Conservation (phyloP, 2,329 filamentous ascomycete species). For the Fusarium dlaminii region DNA sequence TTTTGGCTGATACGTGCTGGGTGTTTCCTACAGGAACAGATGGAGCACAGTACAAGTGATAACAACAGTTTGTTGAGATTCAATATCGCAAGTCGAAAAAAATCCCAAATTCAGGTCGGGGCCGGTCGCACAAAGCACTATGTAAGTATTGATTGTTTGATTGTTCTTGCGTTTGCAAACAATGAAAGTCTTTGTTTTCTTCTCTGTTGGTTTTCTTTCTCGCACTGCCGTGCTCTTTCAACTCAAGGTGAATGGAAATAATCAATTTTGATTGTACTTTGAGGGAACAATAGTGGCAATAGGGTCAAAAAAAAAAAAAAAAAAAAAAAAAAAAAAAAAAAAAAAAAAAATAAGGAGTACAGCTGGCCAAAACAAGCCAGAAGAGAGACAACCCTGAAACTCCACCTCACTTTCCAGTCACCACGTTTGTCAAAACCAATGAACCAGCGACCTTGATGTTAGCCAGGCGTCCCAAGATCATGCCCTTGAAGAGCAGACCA, state of each 20-base stretch:
- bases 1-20: constrained; percentile 57
- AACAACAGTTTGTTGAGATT: constrained; percentile 37
- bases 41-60: constrained; percentile 36
- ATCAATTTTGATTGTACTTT: constrained; percentile 65
- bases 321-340: constrained; percentile 42
- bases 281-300: constrained; percentile 48
- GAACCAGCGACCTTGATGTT: constrained; percentile 45
- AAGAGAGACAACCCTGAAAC: constrained; percentile 49
- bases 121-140: constrained; percentile 45
- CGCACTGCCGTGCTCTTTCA: constrained; percentile 52
- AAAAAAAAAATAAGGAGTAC: constrained; percentile 50
- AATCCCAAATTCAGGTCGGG: constrained; percentile 19
- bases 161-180: constrained; percentile 41
- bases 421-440: constrained; percentile 43
- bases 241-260: constrained; percentile 52
- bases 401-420: constrained; percentile 52
- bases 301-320: constrained; percentile 44
- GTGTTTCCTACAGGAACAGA: constrained; percentile 42
- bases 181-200: constrained; percentile 40
- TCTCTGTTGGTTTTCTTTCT: constrained; percentile 46
- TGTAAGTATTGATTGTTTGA: constrained; percentile 46
- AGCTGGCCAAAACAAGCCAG: constrained; percentile 49
- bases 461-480: constrained; percentile 41
- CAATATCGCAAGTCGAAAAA: constrained; percentile 30
- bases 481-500: constrained; percentile 38